Base-by-base conservation (phyloP, 164 flowering plant genomes). In the Stephania yunnanensis region DNA sequence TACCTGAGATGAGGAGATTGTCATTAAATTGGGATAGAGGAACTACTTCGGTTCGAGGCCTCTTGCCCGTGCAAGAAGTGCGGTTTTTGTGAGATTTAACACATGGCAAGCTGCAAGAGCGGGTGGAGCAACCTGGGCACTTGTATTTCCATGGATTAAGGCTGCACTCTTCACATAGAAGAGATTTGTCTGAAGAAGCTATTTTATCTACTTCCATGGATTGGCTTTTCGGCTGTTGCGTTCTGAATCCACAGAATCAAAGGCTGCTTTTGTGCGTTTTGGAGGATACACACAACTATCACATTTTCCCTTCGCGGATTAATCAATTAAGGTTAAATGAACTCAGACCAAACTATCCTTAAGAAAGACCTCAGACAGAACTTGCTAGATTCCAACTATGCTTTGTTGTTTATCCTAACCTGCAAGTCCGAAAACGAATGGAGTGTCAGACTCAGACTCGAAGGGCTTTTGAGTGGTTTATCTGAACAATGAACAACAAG, bases 11-110 rank as follows among this genome's bases (percentile, higher is more conserved):
- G 42, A 82, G 70, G 69, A 77, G 77, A 64, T 75, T 80, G 55
- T 80, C 80, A 46, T 82, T 74, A 68, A 82, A 82, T 20, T 80
- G 71, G n/a, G 85, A 80, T 22, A 82, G 52, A 4, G 84, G 85
- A 20, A 80, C 75, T 58, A 82, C 71, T 19, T 72, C 63, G 20
- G 79, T 75, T n/a, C 77, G 76, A 6, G 61, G 31, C 44, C 80
- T 76, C 77, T 80, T 80, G 71, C 85, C 85, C 7, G 69, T 77
- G 71, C 84, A 82, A 1, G 75, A 75, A 66, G 77, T 77, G 3
- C 80, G 80, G 44, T 74, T 67, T 55, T 82, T 82, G 78, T 82
- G 84, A 29, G 82, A 82, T 73, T 82, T 82, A 64, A 82, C 80
- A 63, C 82, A 82, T 8, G 82, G 80, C 55, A 82, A 80, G 74